A percentile compares a stretch with the other conserved stretches of the same genome.
Conservation (phyloP, 495 filamentous ascomycete species). For the Haplographium delicatum region DNA sequence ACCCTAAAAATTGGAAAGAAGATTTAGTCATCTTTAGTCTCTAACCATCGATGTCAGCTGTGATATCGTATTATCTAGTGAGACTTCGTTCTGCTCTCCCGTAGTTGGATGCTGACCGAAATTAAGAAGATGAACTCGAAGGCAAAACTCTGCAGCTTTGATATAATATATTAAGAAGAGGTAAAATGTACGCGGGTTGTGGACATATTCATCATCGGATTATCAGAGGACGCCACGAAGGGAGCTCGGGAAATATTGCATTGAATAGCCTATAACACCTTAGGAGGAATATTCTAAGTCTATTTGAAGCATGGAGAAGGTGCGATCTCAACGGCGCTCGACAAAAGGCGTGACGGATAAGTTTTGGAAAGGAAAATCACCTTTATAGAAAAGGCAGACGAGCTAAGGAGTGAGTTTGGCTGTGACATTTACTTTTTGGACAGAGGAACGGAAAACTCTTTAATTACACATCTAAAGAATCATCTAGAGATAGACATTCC, state of each 20-base stretch:
- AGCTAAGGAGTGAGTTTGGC: conserved; percentile 21
- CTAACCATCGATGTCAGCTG: conserved; percentile 12
- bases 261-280: conserved; percentile 14
- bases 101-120: neutral
- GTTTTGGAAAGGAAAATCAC: conserved; percentile 22
- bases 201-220: conserved; percentile 14
- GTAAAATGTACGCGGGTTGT: conserved; percentile 15
- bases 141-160: conserved; percentile 8
- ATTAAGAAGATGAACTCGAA: conserved; percentile 14
- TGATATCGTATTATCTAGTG: conserved; percentile 16
- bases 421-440: conserved; percentile 21
- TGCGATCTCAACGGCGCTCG: conserved; percentile 13
- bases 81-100: conserved; percentile 10
- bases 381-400: conserved; percentile 23
- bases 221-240: conserved; percentile 10
- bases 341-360: conserved; percentile 20
- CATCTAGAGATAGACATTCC: conserved; percentile 21
- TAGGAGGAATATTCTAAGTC: conserved; percentile 16
- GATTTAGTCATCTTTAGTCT: conserved; percentile 18
- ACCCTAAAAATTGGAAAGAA: conserved; percentile 10
- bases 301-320: conserved; percentile 18
- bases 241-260: conserved; percentile 13
- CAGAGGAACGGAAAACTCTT: conserved; percentile 21
- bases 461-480: conserved; percentile 21
- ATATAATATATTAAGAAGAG: conserved; percentile 19